A percentile compares a stretch with the other conserved stretches of the same genome.
Conservation (phyloP, 2,329 filamentous ascomycete genomes). For the Penicillium sp. region DNA sequence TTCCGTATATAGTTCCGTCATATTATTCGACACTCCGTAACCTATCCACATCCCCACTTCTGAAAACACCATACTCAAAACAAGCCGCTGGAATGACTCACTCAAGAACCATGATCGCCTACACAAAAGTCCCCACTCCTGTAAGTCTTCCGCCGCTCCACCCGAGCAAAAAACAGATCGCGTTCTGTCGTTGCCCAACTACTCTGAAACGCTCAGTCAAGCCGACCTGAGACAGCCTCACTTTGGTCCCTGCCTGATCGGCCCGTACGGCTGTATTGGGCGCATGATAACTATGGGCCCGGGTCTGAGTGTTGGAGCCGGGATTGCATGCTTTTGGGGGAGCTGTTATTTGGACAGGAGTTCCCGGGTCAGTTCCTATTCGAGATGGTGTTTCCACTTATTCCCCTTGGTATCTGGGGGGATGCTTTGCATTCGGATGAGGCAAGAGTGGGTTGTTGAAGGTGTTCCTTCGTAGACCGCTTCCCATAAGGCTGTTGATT, state of each 20-base stretch:
- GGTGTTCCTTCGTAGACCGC: background rate
- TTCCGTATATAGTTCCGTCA: background rate
- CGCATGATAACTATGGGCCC: background rate
- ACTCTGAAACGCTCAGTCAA: constrained; percentile 11
- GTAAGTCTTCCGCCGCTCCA: background rate
- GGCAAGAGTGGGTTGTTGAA: background rate
- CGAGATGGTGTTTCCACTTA: background rate
- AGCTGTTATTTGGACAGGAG: background rate
- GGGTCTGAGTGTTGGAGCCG: background rate
- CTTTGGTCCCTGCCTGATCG: constrained; percentile 18
- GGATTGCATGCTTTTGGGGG: background rate
- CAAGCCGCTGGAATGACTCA: background rate
- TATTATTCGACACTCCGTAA: no score
- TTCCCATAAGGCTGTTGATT: background rate
- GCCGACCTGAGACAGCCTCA: constrained; percentile 12
- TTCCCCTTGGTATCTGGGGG: background rate
- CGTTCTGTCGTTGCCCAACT: constrained; percentile 14
- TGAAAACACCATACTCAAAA: background rate
- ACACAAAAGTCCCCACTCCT: background rate
- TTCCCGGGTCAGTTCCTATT: background rate
- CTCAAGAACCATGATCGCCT: background rate
- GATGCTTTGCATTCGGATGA: background rate
- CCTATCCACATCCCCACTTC: no score
- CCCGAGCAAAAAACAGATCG: background rate
- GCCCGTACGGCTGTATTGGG: background rate